Base-by-base conservation (phyloP, 2,329 filamentous ascomycete genomes). In the Apiospora arundinis region DNA sequence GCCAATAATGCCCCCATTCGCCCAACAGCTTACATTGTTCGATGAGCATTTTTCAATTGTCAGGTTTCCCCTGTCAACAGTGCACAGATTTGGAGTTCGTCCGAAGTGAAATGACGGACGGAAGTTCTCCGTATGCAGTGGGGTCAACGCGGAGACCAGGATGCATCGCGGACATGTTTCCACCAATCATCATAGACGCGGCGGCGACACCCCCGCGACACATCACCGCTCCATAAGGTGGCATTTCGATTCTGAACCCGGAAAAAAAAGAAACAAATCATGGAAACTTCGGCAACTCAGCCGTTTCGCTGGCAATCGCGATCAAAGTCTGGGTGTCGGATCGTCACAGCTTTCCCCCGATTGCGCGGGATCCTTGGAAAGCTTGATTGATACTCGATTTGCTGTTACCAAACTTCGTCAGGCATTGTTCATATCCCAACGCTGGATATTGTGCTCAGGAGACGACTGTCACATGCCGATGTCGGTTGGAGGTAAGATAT, bases 111-210 rank as follows among this genome's bases (percentile, higher is more conserved):
- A 63, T 11, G 7, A 37, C 56, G 56, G 56, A 63, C 21, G 32
- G 56, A 63, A 7, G 56, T 63, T 8, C 56, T 63, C 56, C 56
- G 56, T 40, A 40, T 3, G 32, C 0, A 14, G 56, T 63, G 56
- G 56, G 56, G 21, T 21, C 21, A 12, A 32, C 32, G 56, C 56
- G 56, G 56, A 40, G 56, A 18, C 56, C 25, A 9, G n/a, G 32
- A 56, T 56, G 25, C 52, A 2, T 18, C 16, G 16, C 14, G 25
- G 52, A n/a, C 28, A 18, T 40, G 28, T 40, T 63, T 21, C 56
- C 56, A 63, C 56, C 56, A 63, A 63, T 63, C 56, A 63, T 21
- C 56, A 63, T n/a, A 9, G 56, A 63, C 56, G 56, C 56, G 56
- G 56, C 56, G 56, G 2, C 56, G 56, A 40, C 18, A 63, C 21